Conservation (phyloP, 805 yeast species). For the Wickerhamomyces ciferrii region DNA sequence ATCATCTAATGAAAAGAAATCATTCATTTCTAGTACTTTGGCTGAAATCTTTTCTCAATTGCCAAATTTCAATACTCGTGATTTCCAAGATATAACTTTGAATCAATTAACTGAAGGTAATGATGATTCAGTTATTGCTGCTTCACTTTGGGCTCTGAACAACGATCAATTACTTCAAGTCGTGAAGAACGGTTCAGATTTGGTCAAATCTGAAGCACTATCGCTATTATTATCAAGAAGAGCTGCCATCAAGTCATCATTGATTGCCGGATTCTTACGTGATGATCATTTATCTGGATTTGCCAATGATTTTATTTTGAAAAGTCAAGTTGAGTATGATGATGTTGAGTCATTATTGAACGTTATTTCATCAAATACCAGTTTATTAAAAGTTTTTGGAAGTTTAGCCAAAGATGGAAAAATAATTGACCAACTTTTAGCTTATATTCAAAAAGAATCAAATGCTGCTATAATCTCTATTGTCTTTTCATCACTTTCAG, state of each 20-base stretch:
- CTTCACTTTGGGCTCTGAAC: slow-evolving; percentile 20
- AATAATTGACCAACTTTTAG: slow-evolving; percentile 4
- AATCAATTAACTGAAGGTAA: slow-evolving; percentile 4
- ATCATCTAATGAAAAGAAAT: slow-evolving; percentile 16
- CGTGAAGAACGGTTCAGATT: neutral
- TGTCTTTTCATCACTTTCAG: slow-evolving; percentile 8
- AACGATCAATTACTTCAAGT: slow-evolving; percentile 10
- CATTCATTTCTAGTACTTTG: slow-evolving; percentile 26
- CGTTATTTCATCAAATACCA: slow-evolving; percentile 4
- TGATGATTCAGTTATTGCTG: slow-evolving; percentile 20
- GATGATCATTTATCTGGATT: slow-evolving; percentile 1
- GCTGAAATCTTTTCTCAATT: slow-evolving; percentile 32
- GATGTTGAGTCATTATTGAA: slow-evolving; percentile 7
- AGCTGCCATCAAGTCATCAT: slow-evolving; percentile 7
- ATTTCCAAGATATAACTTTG: slow-evolving; percentile 7
- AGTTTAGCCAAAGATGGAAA: slow-evolving; percentile 6
- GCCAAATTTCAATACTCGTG: slow-evolving; percentile 8
- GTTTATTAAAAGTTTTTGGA: slow-evolving; percentile 10
- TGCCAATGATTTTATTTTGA: slow-evolving; percentile 1
- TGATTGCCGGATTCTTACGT: neutral
- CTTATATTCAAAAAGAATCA: neutral
- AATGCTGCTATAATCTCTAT: slow-evolving; percentile 4
- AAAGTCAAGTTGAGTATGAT: slow-evolving; percentile 12
- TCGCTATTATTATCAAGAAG: slow-evolving; percentile 11
- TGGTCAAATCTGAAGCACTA: slow-evolving; percentile 9